phyloP scores from a whole-genome alignment of 2,329 filamentous ascomycete genomes.

The Colletotrichum plurivorum region DNA sequence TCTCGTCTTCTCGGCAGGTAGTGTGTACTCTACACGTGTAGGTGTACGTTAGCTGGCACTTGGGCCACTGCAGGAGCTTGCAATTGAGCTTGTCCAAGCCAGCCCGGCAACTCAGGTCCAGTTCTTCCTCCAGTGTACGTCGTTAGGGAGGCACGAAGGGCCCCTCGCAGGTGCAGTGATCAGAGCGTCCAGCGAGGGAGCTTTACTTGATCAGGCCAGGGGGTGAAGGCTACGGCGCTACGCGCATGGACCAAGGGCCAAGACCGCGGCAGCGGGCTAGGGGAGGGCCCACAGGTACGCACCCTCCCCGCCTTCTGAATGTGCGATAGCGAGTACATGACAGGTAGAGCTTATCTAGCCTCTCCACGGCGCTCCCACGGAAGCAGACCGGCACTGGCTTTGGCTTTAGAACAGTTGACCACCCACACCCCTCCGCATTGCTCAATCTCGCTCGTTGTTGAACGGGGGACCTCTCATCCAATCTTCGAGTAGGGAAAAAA shows the following conservation, averaged over 20 bases:
- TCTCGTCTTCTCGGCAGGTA: background rate
- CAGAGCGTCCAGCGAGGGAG: background rate
- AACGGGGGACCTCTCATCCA: slow-evolving; percentile 35
- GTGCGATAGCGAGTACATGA: slow-evolving; percentile 6
- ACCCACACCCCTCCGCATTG: slow-evolving; percentile 26
- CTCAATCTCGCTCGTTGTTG: slow-evolving; percentile 23
- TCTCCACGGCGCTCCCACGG: no score
- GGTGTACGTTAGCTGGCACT: no score
- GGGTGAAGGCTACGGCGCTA: background rate
- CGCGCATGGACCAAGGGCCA: background rate
- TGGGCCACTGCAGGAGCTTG: no score
- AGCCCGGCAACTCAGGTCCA: no score
- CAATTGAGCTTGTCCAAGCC: no score
- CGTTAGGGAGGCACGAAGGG: no score
- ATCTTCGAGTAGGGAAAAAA: slow-evolving; percentile 25
- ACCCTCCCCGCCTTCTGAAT: slow-evolving; percentile 14
- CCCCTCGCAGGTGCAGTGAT: no score
- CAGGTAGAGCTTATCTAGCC: slow-evolving; percentile 27
- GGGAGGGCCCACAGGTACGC: slow-evolving; percentile 7
- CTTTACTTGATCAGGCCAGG: background rate
- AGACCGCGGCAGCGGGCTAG: background rate
- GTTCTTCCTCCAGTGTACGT: no score
- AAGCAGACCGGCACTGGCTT: no score
- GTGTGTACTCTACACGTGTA: background rate
- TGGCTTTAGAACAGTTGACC: slow-evolving; percentile 1